A percentile compares a stretch with the other conserved stretches of the same genome.
Conservation (phyloP, 306 rosid genomes). For the Ceratonia siliqua region DNA sequence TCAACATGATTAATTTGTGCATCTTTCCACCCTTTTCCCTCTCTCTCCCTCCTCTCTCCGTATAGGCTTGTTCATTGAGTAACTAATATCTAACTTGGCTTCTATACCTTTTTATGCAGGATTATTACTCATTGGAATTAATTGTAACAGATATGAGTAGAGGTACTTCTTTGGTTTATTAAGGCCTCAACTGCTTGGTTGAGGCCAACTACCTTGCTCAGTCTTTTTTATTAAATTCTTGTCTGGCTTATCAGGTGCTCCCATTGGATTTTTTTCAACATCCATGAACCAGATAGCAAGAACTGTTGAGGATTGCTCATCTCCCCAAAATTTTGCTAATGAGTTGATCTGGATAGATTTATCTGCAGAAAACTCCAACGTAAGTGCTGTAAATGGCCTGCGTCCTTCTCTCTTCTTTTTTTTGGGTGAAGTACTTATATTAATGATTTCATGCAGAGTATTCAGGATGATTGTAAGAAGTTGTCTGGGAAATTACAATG, state of each 20-base stretch:
- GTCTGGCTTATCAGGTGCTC: constrained; percentile 56
- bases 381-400: constrained; percentile 33
- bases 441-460: constrained; percentile 32
- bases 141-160: constrained; percentile 80
- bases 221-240: constrained; percentile 21
- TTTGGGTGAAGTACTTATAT: constrained; percentile 18
- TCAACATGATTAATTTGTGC: too few species aligned
- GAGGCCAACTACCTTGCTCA: neutral
- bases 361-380: constrained; percentile 51
- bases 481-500: constrained; percentile 59
- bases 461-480: constrained; percentile 45
- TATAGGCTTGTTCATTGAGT: constrained; percentile 20
- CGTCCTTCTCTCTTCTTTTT: neutral
- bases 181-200: neutral
- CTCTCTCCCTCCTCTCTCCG: neutral
- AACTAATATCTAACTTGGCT: constrained; percentile 34
- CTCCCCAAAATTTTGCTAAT: constrained; percentile 39
- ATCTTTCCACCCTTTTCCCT: neutral
- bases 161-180: constrained; percentile 54
- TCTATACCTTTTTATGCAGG: constrained; percentile 54
- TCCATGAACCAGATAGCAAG: constrained; percentile 68
- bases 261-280: constrained; percentile 78
- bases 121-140: constrained; percentile 61
- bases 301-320: constrained; percentile 50
- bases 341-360: constrained; percentile 68